These are phyloP conservation scores for Curvularia hawaiiensis DNA, from an alignment of 2,329 filamentous ascomycete genomes.

Conservation along the genomic window DNA sequence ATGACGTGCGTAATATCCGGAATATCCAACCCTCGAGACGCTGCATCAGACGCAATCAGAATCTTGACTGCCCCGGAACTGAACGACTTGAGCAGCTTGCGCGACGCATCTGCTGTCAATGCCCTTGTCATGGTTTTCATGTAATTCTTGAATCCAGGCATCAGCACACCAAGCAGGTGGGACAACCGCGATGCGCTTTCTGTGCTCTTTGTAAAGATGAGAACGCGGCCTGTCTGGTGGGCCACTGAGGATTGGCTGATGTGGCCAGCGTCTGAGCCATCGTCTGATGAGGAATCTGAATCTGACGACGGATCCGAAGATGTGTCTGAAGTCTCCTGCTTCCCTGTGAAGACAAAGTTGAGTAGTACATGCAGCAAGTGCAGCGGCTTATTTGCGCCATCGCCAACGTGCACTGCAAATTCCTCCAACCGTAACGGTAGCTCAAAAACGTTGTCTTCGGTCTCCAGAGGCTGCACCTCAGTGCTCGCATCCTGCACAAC, in stretches of 20 bases:
- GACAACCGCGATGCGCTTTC: constrained; percentile 87
- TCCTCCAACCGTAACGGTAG: constrained; percentile 61
- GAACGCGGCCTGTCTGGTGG: constrained; percentile 50
- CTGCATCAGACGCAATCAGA: constrained; percentile 90
- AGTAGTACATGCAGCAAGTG: constrained; percentile 80
- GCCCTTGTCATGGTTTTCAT: constrained; percentile 79
- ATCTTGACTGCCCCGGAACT: constrained; percentile 67
- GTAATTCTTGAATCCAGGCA: constrained; percentile 60
- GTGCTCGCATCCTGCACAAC: constrained; percentile 66
- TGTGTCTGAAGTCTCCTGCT: constrained; percentile 13
- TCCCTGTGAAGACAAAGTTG: constrained; percentile 52
- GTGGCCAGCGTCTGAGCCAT: constrained; percentile 15
- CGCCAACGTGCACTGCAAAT: constrained; percentile 55
- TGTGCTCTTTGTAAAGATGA: constrained; percentile 92
- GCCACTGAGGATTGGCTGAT: constrained; percentile 17
- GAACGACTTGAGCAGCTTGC: constrained; percentile 72
- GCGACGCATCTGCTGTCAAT: constrained; percentile 72
- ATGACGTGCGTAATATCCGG: constrained; percentile 80
- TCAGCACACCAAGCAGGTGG: constrained; percentile 73
- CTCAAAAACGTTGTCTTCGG: constrained; percentile 52
- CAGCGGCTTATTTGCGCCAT: constrained; percentile 68
- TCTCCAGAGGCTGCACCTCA: constrained; percentile 26
- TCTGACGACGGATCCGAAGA: constrained; percentile 2
- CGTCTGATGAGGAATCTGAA: constrained; percentile 8
- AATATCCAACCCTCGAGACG: constrained; percentile 87